Evolutionary conservation across 2,329 filamentous ascomycete genomes (phyloP).

Genomic region (Cordyceps pruinosa): DNA sequence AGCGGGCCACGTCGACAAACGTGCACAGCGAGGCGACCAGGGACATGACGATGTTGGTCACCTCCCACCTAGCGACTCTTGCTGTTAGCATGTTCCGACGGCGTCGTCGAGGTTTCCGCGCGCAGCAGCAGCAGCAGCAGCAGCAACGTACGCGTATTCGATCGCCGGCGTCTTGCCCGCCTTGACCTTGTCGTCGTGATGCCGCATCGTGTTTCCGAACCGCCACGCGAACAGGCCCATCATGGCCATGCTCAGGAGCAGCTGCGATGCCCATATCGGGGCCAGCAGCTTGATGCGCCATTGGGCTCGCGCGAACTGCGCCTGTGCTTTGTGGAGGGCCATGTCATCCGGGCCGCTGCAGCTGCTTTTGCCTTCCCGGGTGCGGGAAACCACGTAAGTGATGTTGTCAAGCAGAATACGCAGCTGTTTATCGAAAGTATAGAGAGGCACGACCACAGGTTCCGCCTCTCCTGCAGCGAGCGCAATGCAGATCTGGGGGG

Average conservation of each 20-base stretch:
- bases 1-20: slow-evolving; percentile 40
- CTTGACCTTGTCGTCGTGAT: slow-evolving; percentile 34
- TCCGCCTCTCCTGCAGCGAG: too few relatives aligned
- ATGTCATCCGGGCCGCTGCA: slow-evolving; percentile 17
- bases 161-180: slow-evolving; percentile 35
- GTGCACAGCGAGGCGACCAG: slow-evolving; percentile 40
- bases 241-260: slow-evolving; percentile 37
- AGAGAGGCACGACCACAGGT: too few relatives aligned
- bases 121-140: too few relatives aligned
- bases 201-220: slow-evolving; percentile 39
- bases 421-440: too few relatives aligned
- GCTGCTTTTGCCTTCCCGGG: neutral
- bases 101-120: too few relatives aligned
- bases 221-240: slow-evolving; percentile 49
- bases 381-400: too few relatives aligned
- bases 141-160: slow-evolving; percentile 44
- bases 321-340: slow-evolving; percentile 42
- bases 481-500: neutral
- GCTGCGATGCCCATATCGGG: slow-evolving; percentile 44
- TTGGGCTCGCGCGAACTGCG: slow-evolving; percentile 44
- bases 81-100: too few relatives aligned
- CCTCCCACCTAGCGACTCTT: slow-evolving; percentile 39
- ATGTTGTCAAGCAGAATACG: too few relatives aligned
- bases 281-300: slow-evolving; percentile 44
- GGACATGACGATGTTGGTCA: slow-evolving; percentile 44